Evolutionary conservation across 2,329 filamentous ascomycete species (phyloP).

Genomic region (Teratosphaeria nubilosa): DNA sequence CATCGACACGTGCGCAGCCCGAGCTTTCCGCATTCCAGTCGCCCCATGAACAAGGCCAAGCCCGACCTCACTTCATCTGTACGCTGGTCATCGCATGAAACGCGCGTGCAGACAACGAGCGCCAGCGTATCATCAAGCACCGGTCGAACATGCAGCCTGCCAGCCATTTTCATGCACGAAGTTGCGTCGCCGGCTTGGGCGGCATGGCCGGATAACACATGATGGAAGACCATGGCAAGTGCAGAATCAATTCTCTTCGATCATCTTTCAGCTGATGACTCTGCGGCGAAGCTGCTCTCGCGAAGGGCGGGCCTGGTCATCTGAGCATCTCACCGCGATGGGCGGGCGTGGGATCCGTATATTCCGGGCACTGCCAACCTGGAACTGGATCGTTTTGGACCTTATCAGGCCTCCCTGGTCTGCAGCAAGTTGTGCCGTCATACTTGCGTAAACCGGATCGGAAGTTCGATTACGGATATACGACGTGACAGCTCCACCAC

Average conservation of each 20-base stretch:
- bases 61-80: neutral
- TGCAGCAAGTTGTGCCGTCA: neutral
- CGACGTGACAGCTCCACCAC: neutral
- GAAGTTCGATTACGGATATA: neutral
- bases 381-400: neutral
- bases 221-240: neutral
- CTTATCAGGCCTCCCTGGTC: neutral
- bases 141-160: neutral
- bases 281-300: no score
- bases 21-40: neutral
- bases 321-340: no score
- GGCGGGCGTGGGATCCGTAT: no score
- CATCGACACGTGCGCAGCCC: neutral
- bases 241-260: no score
- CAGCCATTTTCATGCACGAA: neutral
- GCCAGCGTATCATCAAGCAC: no score
- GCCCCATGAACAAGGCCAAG: neutral
- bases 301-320: no score
- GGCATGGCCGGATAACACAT: neutral
- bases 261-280: no score
- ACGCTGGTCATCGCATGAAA: neutral
- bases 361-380: neutral
- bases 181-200: neutral
- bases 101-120: no score
- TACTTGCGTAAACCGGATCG: neutral